Base-by-base conservation (phyloP, 1,139 yeast genomes). In the Suzukiozyma palmioleophila region DNA sequence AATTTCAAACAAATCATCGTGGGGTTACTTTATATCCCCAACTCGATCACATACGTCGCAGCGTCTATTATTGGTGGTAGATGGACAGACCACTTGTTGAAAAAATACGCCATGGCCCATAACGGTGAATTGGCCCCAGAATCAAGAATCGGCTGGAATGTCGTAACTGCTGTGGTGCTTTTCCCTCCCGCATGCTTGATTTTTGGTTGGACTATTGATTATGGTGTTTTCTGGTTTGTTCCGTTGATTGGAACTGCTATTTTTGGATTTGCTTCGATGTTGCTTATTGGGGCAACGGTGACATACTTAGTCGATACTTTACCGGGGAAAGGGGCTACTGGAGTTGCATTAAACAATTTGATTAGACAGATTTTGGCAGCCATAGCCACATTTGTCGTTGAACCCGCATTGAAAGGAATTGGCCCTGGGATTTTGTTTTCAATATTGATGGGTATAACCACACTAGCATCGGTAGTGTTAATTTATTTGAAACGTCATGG, bases 261-360 rank as follows among this genome's bases (percentile, higher is more conserved):
- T 5, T 85, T 83, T 57, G 96, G 96, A 0, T 78, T 84, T 54
- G 85, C 92, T 0, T 79, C 88, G 18, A 85, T 87, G 95, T 76
- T 87, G 60, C 79, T 85, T 7, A 85, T 86, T 47, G 94, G 95
- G 1, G 79, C 87, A 8, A 82, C 89, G 0, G 78, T 84, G 3
- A 86, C 96, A 0, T 88, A 86, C 55, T 64, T 88, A 43, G 90
- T 88, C 2, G 96, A 88, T 56, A 79, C 89, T 0, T 68, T 88
- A 38, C 96, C 96, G 0, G 95, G 95, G 0, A 74, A 83, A 51
- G 95, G 96, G 30, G 90, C 95, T 4, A 84, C 95, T 0, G 96
- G 95, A 1, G 87, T 87, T 33, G 95, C 96, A 0, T 59, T 88
- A 41, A 87, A 85, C 53, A 88, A 87, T 53, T 70, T 88, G 44